These are phyloP conservation scores for Amanita thiersii DNA, from an alignment of 768 basidiomycete species.

Conservation along the genomic window DNA sequence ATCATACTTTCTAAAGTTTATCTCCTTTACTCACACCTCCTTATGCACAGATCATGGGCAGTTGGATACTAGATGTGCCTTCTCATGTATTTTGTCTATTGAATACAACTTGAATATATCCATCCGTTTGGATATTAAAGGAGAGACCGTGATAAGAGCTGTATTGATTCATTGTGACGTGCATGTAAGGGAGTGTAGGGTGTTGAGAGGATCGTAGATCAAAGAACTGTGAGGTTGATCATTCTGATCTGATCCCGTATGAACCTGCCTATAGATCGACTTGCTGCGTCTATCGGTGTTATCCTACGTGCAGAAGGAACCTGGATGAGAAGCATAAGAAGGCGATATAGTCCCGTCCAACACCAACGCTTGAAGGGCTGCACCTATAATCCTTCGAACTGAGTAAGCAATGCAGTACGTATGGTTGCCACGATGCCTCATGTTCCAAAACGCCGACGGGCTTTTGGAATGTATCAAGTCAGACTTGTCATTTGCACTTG, in stretches of 20 bases:
- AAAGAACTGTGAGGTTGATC: conserved; percentile 4
- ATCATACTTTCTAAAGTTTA: conserved; percentile 5
- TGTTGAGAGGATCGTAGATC: conserved; percentile 2
- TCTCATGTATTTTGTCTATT: no score
- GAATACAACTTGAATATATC: no score
- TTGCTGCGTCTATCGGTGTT: conserved; percentile 6
- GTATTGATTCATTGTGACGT: background rate
- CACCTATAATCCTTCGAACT: background rate
- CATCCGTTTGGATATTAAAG: background rate
- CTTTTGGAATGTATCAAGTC: background rate
- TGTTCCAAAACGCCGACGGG: conserved; percentile 7
- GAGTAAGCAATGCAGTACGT: background rate
- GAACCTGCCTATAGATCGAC: conserved; percentile 3
- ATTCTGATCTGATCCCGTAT: conserved; percentile 8
- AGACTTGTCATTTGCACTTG: background rate
- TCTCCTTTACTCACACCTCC: conserved; percentile 1
- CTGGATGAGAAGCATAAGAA: background rate
- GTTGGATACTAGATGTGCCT: background rate
- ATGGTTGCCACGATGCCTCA: background rate
- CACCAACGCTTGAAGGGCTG: background rate
- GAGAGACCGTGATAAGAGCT: background rate
- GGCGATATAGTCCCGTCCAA: background rate
- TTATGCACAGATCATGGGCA: no score
- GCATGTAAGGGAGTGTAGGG: background rate
- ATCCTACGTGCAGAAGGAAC: background rate